A percentile compares a stretch with the other conserved stretches of the same genome.
phyloP scores from a whole-genome alignment of 1,284 basidiomycete genomes.

The Ustilago nuda region DNA sequence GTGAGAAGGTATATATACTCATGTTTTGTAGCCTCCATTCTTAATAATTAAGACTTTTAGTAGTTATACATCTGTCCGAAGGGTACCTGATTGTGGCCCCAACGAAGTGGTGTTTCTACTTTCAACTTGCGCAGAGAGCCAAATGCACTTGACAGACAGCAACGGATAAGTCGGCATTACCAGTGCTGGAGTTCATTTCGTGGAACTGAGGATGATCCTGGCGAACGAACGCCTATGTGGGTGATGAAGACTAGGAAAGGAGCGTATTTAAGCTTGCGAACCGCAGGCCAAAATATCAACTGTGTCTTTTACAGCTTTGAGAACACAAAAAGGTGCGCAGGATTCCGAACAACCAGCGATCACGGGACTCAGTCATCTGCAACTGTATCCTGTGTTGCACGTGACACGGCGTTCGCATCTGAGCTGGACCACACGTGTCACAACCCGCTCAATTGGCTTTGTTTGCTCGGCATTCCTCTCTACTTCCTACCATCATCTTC shows the following conservation, averaged over 20 bases:
- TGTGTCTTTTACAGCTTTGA: neutral
- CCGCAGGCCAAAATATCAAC: neutral
- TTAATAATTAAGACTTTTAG: no score
- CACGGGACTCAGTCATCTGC: slow-evolving; percentile 9
- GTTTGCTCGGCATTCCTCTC: neutral
- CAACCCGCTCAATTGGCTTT: no score
- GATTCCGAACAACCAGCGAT: neutral
- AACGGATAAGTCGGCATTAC: neutral
- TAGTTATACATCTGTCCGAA: no score
- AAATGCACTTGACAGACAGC: neutral
- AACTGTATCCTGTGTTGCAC: slow-evolving; percentile 1
- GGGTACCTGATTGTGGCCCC: no score
- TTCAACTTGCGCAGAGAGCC: neutral
- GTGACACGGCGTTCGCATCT: no score
- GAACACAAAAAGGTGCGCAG: slow-evolving; percentile 6
- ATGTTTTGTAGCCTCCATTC: no score
- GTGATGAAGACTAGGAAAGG: neutral
- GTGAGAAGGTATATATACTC: no score
- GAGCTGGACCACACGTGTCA: neutral
- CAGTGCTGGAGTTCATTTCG: neutral
- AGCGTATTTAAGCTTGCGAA: neutral
- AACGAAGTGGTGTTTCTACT: no score
- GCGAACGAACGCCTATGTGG: neutral
- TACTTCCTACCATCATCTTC: neutral
- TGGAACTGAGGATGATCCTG: neutral